phyloP scores from a whole-genome alignment of 2,329 filamentous ascomycete species.

The Paraphaeosphaeria sporulosa region DNA sequence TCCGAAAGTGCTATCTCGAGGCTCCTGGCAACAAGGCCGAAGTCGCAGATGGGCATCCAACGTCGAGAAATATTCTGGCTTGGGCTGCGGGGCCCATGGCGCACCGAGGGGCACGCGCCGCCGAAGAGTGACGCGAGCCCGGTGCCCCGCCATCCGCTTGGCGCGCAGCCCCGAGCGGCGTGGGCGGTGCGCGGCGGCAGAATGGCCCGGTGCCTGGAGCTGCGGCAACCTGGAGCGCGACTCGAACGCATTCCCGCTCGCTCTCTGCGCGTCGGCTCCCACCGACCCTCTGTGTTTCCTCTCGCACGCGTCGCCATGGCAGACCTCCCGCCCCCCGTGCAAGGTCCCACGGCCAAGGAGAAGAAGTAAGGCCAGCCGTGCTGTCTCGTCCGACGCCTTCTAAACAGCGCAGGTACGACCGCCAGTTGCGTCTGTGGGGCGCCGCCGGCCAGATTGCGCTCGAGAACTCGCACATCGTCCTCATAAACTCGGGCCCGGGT shows the following conservation, averaged over 20 bases:
- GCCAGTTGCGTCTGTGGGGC: slow-evolving; percentile 94
- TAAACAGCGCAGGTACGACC: slow-evolving; percentile 75
- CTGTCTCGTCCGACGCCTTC: slow-evolving; percentile 18
- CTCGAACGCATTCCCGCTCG: background rate
- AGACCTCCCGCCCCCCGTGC: slow-evolving; percentile 49
- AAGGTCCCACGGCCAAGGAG: slow-evolving; percentile 56
- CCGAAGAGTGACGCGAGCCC: slow-evolving; percentile 15
- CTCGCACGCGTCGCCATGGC: slow-evolving; percentile 33
- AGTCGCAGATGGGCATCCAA: background rate
- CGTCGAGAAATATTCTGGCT: background rate
- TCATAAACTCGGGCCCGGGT: slow-evolving; percentile 87
- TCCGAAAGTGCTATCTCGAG: background rate
- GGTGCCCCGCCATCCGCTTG: slow-evolving; percentile 10
- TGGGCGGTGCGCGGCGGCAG: slow-evolving; percentile 17
- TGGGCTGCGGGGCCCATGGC: background rate
- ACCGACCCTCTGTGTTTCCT: background rate
- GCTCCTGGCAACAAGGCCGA: background rate
- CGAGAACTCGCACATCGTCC: slow-evolving; percentile 88
- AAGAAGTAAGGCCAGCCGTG: slow-evolving; percentile 53
- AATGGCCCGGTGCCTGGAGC: slow-evolving; percentile 17
- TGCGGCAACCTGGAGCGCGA: background rate
- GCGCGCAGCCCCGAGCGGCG: background rate
- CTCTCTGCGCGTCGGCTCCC: background rate
- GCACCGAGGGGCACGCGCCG: slow-evolving; percentile 10
- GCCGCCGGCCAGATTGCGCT: slow-evolving; percentile 89